Evolutionary conservation across 192 early-diverging fungal species (phyloP), one percentile per base, ranked within the genome.

Genomic region (Linnemannia exigua): DNA sequence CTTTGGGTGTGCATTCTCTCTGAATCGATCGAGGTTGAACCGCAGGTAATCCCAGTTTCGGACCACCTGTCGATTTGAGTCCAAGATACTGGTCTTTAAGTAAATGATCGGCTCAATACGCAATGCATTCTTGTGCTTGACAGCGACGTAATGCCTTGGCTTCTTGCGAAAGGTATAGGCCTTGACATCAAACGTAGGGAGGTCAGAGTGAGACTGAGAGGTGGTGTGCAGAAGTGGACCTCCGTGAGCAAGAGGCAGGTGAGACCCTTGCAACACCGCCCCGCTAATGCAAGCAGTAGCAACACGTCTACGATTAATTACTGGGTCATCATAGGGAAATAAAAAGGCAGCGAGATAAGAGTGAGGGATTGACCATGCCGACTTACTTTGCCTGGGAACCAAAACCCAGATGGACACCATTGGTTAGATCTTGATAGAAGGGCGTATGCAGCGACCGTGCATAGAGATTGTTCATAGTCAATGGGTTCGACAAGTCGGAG

Each of bases 91-190:
- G 1, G 84, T 86, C 79, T 73, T 86, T 12, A 86, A 35, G 51
- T 86, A 86, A 66, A 86, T 86, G 37, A 86, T 86, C 33, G 84
- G 84, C 47, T 86, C 84, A 25, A 86, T 86, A 19, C 84, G 73
- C 22, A 86, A 67, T 0, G 84, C 84, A 48, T 86, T 86, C 70
- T 86, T 86, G 63, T 79, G 84, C 70, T 86, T 86, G 47, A 86
- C 78, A 12, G 84, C 84, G 28, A 86, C 78, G 58, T 86, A 86
- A 25, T 86, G 84, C 16, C 84, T 48, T 20, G 84, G 73, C 66
- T 86, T 86, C 63, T 86, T 86, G 28, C 84, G 84, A 70, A 86
- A 86, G 5, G 84, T 86, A 15, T 86, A 86, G 1, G 84, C 84
- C 38, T 86, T 86, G 38, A 86, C 84, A 80, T 86, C 84, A 33